Conservation (phyloP, 768 basidiomycete species). For the Cystofilobasidium bisporidii region DNA sequence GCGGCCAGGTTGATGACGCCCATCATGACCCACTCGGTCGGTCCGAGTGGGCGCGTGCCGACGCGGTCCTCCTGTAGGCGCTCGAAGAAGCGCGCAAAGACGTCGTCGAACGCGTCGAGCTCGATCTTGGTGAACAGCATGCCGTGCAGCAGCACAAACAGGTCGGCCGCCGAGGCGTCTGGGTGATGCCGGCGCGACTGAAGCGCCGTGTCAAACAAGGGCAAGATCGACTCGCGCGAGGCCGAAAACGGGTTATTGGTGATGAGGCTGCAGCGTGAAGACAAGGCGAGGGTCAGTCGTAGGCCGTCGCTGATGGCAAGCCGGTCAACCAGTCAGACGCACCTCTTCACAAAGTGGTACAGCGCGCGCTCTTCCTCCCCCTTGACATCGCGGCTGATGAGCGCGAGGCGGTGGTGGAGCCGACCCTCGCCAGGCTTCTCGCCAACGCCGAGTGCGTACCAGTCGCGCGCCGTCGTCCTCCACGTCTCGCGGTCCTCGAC, state of each 20-base stretch:
- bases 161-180: conserved; percentile 54
- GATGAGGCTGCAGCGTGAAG: conserved; percentile 60
- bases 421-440: conserved; percentile 90
- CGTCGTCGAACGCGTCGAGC: conserved; percentile 78
- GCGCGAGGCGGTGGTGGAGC: conserved; percentile 84
- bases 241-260: conserved; percentile 76
- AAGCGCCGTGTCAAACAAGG: conserved; percentile 69
- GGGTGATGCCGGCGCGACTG: conserved; percentile 66
- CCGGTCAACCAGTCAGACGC: conserved; percentile 30
- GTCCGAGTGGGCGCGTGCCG: conserved; percentile 30
- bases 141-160: conserved; percentile 87
- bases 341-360: conserved; percentile 96
- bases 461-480: conserved; percentile 77
- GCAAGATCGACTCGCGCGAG: conserved; percentile 79
- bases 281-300: no score
- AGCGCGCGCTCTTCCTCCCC: conserved; percentile 71
- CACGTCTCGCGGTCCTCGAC: conserved; percentile 76
- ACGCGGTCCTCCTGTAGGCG: conserved; percentile 61
- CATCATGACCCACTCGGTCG: conserved; percentile 94
- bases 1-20: conserved; percentile 71
- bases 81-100: conserved; percentile 75
- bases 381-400: conserved; percentile 73
- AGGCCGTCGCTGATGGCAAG: no score
- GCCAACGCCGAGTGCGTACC: conserved; percentile 79
- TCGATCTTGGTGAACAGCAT: conserved; percentile 95